Percentiles rank a stretch among this genome's conserved stretches.
These are phyloP conservation scores for Sarcomyxa edulis DNA, from an alignment of 768 basidiomycete species.

Conservation along the genomic window DNA sequence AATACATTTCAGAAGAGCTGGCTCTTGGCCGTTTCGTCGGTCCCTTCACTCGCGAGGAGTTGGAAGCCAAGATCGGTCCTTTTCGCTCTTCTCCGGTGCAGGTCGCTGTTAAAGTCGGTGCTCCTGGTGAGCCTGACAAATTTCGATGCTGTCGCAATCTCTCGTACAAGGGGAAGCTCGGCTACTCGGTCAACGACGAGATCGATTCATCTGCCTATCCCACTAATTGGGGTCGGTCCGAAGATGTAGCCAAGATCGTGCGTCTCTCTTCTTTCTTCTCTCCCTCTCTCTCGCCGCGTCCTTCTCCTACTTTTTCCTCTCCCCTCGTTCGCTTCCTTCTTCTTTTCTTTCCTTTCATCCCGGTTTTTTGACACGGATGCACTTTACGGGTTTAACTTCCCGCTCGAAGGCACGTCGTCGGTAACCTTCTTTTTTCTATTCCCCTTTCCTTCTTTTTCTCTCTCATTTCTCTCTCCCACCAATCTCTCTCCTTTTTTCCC, in stretches of 20 bases:
- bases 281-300: no score
- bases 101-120: conserved; percentile 3
- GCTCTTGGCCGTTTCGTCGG: conserved; percentile 10
- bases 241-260: conserved; percentile 11
- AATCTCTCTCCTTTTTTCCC: neutral
- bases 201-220: conserved; percentile 18
- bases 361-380: no score
- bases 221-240: conserved; percentile 15
- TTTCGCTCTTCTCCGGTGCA: conserved; percentile 17
- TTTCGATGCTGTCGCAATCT: conserved; percentile 13
- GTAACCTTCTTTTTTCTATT: no score
- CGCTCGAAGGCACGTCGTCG: no score
- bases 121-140: conserved; percentile 13
- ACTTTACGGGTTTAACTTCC: no score
- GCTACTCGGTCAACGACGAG: conserved; percentile 14
- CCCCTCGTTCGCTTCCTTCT: no score
- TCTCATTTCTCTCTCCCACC: conserved; percentile 4
- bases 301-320: no score
- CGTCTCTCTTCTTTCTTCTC: conserved; percentile 5
- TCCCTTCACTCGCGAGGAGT: conserved; percentile 12
- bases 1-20: conserved; percentile 13
- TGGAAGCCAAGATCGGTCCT: conserved; percentile 18
- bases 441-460: conserved; percentile 6
- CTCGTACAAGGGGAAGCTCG: conserved; percentile 11
- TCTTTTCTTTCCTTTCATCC: no score